A percentile compares a stretch with the other conserved stretches of the same genome.
phyloP scores from a whole-genome alignment of 164 flowering plant species.

The Nymphaea colorata region DNA sequence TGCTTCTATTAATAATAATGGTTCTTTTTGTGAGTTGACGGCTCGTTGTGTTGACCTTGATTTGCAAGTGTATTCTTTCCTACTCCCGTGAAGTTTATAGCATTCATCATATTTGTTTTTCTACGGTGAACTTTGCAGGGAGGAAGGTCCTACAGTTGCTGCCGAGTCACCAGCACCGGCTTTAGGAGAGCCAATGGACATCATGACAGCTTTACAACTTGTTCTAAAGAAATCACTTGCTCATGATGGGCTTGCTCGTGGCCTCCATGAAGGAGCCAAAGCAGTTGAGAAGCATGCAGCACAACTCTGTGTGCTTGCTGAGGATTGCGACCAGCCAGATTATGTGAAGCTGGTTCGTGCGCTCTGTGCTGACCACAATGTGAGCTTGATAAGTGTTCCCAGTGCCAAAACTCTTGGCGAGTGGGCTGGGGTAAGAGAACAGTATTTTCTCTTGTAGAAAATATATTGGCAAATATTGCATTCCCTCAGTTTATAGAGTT shows the following conservation, averaged over 20 bases:
- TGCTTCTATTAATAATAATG: too few species aligned
- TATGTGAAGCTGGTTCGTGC: slow-evolving; percentile 68
- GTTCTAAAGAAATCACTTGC: slow-evolving; percentile 65
- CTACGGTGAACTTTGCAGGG: slow-evolving; percentile 15
- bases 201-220: slow-evolving; percentile 49
- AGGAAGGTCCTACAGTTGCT: slow-evolving; percentile 20
- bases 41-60: too few species aligned
- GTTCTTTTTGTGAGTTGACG: too few species aligned
- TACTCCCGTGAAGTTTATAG: too few species aligned
- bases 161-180: slow-evolving; percentile 30
- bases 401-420: slow-evolving; percentile 79
- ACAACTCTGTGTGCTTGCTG: slow-evolving; percentile 68
- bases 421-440: slow-evolving; percentile 71
- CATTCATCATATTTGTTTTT: too few species aligned
- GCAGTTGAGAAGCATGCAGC: slow-evolving; percentile 76
- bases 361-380: slow-evolving; percentile 68
- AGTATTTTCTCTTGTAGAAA: neutral
- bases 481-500: neutral
- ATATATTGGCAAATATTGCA: neutral
- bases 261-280: slow-evolving; percentile 77
- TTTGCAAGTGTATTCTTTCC: too few species aligned
- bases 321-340: slow-evolving; percentile 74
- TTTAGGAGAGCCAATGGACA: slow-evolving; percentile 53
- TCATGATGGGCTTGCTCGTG: slow-evolving; percentile 58
- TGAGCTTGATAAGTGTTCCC: slow-evolving; percentile 52